Base-by-base conservation (phyloP, 2,329 filamentous ascomycete genomes). In the Nemania abortiva region DNA sequence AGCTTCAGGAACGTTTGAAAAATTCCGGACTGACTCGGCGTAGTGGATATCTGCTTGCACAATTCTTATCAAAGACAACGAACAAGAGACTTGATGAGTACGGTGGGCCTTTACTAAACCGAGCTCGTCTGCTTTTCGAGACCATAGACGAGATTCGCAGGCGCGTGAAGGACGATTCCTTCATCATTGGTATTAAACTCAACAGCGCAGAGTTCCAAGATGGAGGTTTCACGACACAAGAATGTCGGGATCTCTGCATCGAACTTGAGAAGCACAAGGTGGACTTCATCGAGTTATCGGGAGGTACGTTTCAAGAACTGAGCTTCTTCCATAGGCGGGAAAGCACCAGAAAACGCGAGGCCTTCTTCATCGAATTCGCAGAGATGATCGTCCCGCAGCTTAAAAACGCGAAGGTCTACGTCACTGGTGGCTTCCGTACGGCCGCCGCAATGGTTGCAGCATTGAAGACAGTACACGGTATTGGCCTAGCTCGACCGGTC, bases 201-300 rank as follows among this genome's bases (percentile, higher is more conserved):
- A 89, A 89, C 76, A 86, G 84, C 37, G 87, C 86, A 0, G 88
- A 91, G 70, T 86, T 87, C 71, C 86, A 88, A 70, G 78, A 81
- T 1, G 76, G 68, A 39, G 75, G 74, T 7, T 73, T 76, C 68
- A 62, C 68, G 2, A 65, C 72, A 10, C 70, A 74, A 13, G 74
- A 76, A 29, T 74, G 78, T 3, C 77, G 80, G 70, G 80, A 79
- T 59, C 72, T 88, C 22, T 87, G 84, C 42, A 79, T 92, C 47
- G 84, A 87, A 65, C 90, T 92, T 74, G 77, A 81, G n/a, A 75
- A 79, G 5, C 83, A 82, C 47, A 86, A 81, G 5, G 79, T 92
- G 1, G 91, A 93, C 78, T 92, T 92, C 71, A 79, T 93, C 1
- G 90, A 93, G 78, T 84, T 93, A 29, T 89, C 86, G 20, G 91